Evolutionary conservation across 345 rosid genomes (phyloP).

Genomic region (Angophora floribunda): DNA sequence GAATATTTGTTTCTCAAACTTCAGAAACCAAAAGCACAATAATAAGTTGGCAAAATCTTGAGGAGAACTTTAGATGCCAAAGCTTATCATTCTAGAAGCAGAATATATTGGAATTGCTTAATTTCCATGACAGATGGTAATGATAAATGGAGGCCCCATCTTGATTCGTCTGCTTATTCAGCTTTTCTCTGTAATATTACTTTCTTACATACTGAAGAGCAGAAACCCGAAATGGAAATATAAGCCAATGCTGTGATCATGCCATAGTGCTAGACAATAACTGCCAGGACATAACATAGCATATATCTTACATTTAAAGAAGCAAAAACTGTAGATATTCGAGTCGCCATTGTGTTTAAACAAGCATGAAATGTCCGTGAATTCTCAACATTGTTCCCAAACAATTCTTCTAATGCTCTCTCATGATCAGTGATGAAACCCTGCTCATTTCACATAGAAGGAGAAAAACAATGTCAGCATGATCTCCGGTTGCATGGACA

Average conservation of each 20-base stretch:
- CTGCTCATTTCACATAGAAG: constrained; percentile 30
- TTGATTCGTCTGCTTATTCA: neutral
- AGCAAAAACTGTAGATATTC: constrained; percentile 89
- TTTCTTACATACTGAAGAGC: neutral
- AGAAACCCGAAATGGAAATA: neutral
- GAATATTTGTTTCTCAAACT: neutral
- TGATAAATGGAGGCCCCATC: neutral
- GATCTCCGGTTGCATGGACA: neutral
- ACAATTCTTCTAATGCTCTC: constrained; percentile 57
- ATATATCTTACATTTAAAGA: constrained; percentile 54
- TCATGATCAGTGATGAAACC: constrained; percentile 91
- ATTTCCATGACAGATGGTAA: neutral
- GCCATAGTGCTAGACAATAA: neutral
- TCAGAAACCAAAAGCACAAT: neutral
- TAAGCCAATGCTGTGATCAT: neutral
- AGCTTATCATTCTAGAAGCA: neutral
- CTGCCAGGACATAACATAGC: neutral
- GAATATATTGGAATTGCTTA: neutral
- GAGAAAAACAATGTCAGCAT: neutral
- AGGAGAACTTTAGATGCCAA: neutral
- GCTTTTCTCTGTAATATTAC: neutral
- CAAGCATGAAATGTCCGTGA: constrained; percentile 53
- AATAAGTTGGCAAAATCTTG: neutral
- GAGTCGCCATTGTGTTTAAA: constrained; percentile 71
- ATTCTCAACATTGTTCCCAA: constrained; percentile 45